Conservation (phyloP, 2,329 filamentous ascomycete genomes). For the Hymenoscyphus scutula region DNA sequence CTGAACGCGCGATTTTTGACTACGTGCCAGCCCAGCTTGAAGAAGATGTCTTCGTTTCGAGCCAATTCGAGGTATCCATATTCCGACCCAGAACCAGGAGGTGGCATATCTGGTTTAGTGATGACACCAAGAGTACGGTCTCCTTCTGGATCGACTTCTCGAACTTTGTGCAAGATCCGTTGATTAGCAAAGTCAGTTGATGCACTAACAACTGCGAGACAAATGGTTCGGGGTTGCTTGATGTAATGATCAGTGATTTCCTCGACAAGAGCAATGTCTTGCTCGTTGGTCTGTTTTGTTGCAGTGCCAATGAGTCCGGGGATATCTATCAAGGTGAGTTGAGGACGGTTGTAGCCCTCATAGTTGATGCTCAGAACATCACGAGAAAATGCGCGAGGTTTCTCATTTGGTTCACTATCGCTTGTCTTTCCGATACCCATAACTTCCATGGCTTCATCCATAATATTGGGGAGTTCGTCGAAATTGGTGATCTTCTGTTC, state of each 20-base stretch:
- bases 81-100: conserved; percentile 39
- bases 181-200: conserved; percentile 44
- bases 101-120: conserved; percentile 45
- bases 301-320: conserved; percentile 32
- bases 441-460: conserved; percentile 30
- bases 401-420: no score
- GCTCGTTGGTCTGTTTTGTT: conserved; percentile 1
- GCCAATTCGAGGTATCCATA: conserved; percentile 38
- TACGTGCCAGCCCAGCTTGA: conserved; percentile 50
- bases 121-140: conserved; percentile 45
- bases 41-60: conserved; percentile 41
- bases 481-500: conserved; percentile 29
- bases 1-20: conserved; percentile 45
- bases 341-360: conserved; percentile 27
- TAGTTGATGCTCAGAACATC: conserved; percentile 34
- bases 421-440: conserved; percentile 27
- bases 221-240: conserved; percentile 42
- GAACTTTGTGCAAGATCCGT: conserved; percentile 39
- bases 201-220: conserved; percentile 46
- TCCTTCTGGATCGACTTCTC: conserved; percentile 37
- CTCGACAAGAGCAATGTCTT: conserved; percentile 20
- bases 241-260: conserved; percentile 41
- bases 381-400: conserved; percentile 25
- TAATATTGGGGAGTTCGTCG: conserved; percentile 30
- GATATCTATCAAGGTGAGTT: conserved; percentile 37